Evolutionary conservation across 2,329 filamentous ascomycete genomes (phyloP).

Genomic region (Aspergillus aculeatus): DNA sequence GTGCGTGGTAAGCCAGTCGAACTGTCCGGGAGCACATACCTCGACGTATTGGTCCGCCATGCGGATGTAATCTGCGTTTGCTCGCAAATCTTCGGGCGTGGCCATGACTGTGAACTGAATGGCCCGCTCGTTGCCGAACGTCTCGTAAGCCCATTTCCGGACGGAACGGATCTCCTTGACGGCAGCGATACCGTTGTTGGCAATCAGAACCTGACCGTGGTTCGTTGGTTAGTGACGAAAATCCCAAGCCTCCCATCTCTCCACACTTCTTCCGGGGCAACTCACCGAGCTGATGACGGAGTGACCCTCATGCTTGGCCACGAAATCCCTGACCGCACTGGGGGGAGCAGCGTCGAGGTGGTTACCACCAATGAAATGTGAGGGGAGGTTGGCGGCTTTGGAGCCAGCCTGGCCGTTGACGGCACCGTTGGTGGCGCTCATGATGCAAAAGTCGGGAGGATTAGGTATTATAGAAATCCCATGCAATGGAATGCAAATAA

Average conservation of each 20-base stretch:
- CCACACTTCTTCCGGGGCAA: constrained; percentile 17
- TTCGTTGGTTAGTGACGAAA: neutral
- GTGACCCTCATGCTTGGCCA: constrained; percentile 83
- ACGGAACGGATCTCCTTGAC: constrained; percentile 99
- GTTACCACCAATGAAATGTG: constrained; percentile 98
- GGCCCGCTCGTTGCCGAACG: constrained; percentile 94
- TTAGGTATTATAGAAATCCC: constrained; percentile 29
- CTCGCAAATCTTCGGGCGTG: constrained; percentile 93
- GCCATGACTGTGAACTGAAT: constrained; percentile 99
- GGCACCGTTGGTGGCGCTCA: constrained; percentile 40
- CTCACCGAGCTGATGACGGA: constrained; percentile 97
- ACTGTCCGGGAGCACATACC: constrained; percentile 41
- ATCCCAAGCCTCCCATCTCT: neutral
- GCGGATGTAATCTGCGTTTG: constrained; percentile 98
- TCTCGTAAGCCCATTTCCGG: constrained; percentile 99
- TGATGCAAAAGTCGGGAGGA: constrained; percentile 29
- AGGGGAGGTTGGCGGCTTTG: constrained; percentile 75
- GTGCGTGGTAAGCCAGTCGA: neutral
- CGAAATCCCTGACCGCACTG: constrained; percentile 94
- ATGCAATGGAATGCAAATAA: constrained; percentile 21
- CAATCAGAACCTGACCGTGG: constrained; percentile 77
- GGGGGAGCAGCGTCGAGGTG: constrained; percentile 75
- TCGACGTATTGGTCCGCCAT: constrained; percentile 99
- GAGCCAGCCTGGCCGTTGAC: constrained; percentile 59
- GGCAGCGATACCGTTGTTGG: constrained; percentile 99